Conservation (phyloP, 1,139 yeast genomes). For the Taiozyma onychis region DNA sequence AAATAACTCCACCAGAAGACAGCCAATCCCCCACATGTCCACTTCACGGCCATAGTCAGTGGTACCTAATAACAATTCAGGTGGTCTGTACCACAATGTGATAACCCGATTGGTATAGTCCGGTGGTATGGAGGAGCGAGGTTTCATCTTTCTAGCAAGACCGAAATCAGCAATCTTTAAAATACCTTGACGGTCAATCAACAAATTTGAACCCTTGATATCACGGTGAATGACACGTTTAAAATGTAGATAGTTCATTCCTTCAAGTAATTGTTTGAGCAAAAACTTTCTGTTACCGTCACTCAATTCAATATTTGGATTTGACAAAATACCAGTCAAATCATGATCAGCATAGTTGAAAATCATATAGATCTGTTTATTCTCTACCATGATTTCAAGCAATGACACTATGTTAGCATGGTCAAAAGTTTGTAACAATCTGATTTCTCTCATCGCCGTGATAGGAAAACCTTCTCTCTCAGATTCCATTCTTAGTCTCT, state of each 20-base stretch:
- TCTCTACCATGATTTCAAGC: slow-evolving; percentile 86
- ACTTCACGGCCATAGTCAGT: slow-evolving; percentile 88
- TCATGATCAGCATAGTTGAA: slow-evolving; percentile 94
- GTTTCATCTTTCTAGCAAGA: slow-evolving; percentile 73
- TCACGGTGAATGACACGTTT: slow-evolving; percentile 85
- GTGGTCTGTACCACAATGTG: slow-evolving; percentile 96
- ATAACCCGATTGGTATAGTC: slow-evolving; percentile 93
- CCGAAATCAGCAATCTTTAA: slow-evolving; percentile 94
- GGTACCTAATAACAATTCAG: slow-evolving; percentile 84
- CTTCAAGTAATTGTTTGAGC: slow-evolving; percentile 72
- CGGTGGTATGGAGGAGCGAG: slow-evolving; percentile 47
- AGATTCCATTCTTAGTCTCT: slow-evolving; percentile 72
- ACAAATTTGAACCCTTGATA: slow-evolving; percentile 88
- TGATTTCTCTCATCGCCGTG: slow-evolving; percentile 89
- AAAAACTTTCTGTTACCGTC: slow-evolving; percentile 72
- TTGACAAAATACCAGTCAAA: slow-evolving; percentile 78
- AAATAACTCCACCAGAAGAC: slow-evolving; percentile 78
- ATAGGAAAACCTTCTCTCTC: slow-evolving; percentile 96
- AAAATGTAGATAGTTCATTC: slow-evolving; percentile 74
- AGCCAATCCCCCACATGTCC: slow-evolving; percentile 97
- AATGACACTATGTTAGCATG: slow-evolving; percentile 80
- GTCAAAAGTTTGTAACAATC: slow-evolving; percentile 77
- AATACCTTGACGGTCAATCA: slow-evolving; percentile 65
- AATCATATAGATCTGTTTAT: slow-evolving; percentile 77
- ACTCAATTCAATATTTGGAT: slow-evolving; percentile 58